Evolutionary conservation across 805 yeast species (phyloP), one percentile per base, ranked within the genome.

Genomic region (Metahyphopichia silvanorum): DNA sequence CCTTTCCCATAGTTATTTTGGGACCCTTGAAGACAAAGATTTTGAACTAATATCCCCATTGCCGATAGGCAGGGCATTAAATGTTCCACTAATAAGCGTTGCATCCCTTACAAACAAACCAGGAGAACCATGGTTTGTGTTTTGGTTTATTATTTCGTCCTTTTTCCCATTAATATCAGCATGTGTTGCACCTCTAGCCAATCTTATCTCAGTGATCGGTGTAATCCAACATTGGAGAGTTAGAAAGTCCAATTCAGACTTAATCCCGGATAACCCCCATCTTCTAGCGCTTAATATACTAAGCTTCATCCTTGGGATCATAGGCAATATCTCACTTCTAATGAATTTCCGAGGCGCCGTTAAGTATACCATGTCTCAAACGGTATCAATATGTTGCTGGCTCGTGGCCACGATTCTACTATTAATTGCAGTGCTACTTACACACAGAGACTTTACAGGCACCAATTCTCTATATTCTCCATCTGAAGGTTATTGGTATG

Each of bases 401-500:
- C 55, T 77, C 7, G 25, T 68, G 2, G 93, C 93, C 0, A 65
- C 76, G 4, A 31, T 63, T 2, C 40, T 83, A 9, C 61, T 87
- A 21, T 34, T 82, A 31, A 63, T 63, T 0, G 78, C 73, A 2
- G 52, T 82, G 1, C 43, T 71, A 5, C 47, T 67, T 3, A 53
- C 73, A 6, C 51, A 64, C 28, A 38, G 37, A n/a, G 33, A 35
- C 3, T 46, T 47, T 23, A 34, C 37, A 27, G 48, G 44, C 14
- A 21, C 27, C 2, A 35, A 43, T 35, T 31, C 47, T 8, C 29
- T 19, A 6, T 44, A 39, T 35, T 14, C 15, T 2, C 33, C 48
- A 21, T 63, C 86, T 0, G 81, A 76, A 42, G 95, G 94, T 2
- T 87, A 74, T 51, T 87, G 89, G 88, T 82, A 71, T 54, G 95